Evolutionary conservation across 768 basidiomycete genomes (phyloP).

Genomic region (Peribolospora baueri): DNA sequence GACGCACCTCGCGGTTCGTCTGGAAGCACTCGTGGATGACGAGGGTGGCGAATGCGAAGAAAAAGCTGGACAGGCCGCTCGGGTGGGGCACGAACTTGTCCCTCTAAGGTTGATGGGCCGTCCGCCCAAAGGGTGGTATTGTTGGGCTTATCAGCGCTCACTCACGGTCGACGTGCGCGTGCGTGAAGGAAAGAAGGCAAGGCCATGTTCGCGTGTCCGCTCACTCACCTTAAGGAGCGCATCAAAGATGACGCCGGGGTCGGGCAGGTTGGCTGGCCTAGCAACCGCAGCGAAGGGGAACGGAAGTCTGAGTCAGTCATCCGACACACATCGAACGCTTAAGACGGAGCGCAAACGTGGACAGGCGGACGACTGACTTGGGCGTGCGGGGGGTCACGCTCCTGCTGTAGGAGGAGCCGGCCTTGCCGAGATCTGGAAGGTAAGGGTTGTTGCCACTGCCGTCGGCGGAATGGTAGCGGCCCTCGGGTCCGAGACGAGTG

Average conservation of each 20-base stretch:
- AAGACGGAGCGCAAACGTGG: neutral
- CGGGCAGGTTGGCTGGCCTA: conserved; percentile 25
- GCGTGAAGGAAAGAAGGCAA: no score
- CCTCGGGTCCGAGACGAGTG: conserved; percentile 32
- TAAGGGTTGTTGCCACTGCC: conserved; percentile 52
- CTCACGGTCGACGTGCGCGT: no score
- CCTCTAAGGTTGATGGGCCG: conserved; percentile 22
- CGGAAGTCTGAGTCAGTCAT: neutral
- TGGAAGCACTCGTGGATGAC: conserved; percentile 47
- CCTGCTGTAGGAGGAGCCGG: conserved; percentile 49
- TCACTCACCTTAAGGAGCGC: conserved; percentile 28
- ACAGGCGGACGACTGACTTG: neutral
- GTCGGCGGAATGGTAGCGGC: conserved; percentile 44
- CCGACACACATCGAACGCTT: neutral
- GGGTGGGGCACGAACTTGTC: conserved; percentile 32
- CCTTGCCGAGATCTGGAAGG: conserved; percentile 48
- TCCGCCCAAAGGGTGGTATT: neutral
- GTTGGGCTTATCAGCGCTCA: neutral
- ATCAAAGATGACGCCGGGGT: conserved; percentile 39
- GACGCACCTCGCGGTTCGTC: conserved; percentile 23
- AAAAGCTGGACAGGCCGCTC: conserved; percentile 42
- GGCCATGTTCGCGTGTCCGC: no score
- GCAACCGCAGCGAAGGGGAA: neutral
- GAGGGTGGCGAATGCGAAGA: conserved; percentile 57
- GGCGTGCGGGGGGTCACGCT: conserved; percentile 26